Conservation (phyloP, 352 stramenopile genomes). For the Pythium oligandrum region DNA sequence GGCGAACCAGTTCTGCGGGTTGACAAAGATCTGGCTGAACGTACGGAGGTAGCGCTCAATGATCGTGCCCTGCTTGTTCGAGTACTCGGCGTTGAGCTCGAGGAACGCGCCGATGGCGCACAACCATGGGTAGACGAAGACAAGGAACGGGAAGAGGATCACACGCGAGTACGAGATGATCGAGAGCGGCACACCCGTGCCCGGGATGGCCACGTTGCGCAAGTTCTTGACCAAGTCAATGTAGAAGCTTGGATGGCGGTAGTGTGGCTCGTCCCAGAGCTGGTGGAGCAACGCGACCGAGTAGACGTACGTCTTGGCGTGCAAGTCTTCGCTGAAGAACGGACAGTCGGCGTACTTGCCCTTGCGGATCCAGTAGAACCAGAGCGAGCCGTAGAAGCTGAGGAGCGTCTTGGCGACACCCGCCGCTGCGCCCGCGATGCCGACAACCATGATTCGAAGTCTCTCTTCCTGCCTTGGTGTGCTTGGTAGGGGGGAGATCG, state of each 20-base stretch:
- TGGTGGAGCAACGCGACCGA: conserved; percentile 92
- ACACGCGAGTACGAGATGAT: conserved; percentile 81
- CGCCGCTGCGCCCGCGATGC: conserved; percentile 21
- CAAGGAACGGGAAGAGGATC: conserved; percentile 80
- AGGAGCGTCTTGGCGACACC: conserved; percentile 40
- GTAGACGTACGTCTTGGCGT: conserved; percentile 93
- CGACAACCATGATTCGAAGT: conserved; percentile 21
- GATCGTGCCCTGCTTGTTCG: conserved; percentile 59
- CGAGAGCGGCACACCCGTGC: conserved; percentile 93
- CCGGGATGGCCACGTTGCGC: conserved; percentile 96
- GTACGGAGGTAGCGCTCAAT: conserved; percentile 90
- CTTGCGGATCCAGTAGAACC: conserved; percentile 75
- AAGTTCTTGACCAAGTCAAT: conserved; percentile 96
- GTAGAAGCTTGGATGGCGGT: conserved; percentile 94
- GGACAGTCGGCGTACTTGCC: conserved; percentile 70
- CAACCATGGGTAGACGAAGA: conserved; percentile 86
- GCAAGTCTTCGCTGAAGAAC: conserved; percentile 74
- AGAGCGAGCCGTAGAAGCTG: conserved; percentile 73
- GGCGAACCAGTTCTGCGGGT: conserved; percentile 95
- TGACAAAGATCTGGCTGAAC: conserved; percentile 75
- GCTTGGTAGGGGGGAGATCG: not conserved
- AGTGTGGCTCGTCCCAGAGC: conserved; percentile 95
- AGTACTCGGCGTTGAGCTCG: conserved; percentile 58
- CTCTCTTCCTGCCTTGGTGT: not conserved
- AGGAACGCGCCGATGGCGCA: conserved; percentile 81